Evolutionary conservation across 73 alveolate species (phyloP).

Genomic region (Paramecium tetraurelia): DNA sequence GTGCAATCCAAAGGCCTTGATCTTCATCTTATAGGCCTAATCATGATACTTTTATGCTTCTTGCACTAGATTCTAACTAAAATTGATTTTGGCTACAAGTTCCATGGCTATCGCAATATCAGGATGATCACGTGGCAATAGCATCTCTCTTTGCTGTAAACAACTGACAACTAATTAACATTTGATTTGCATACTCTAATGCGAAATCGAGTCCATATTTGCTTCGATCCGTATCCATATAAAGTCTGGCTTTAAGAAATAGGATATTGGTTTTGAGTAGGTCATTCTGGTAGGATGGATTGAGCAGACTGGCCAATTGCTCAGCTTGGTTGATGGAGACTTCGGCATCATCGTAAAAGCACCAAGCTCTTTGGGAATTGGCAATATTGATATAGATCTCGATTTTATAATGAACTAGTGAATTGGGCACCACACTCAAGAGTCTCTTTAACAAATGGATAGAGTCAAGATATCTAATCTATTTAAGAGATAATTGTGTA

Average conservation of each 20-base stretch:
- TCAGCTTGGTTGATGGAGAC: not conserved
- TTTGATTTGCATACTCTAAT: not conserved
- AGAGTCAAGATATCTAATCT: slow-evolving; percentile 1
- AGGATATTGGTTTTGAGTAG: not conserved
- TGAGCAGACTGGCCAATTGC: not conserved
- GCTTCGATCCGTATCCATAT: slow-evolving; percentile 26
- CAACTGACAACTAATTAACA: slow-evolving; percentile 6
- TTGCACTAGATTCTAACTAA: not conserved
- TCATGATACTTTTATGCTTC: slow-evolving; percentile 18
- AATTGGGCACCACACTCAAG: not conserved
- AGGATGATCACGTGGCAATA: slow-evolving; percentile 15
- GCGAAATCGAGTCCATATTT: slow-evolving; percentile 15
- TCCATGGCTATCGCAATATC: slow-evolving; percentile 38
- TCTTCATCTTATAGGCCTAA: not conserved
- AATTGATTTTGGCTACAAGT: slow-evolving; percentile 9
- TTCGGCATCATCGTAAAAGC: slow-evolving; percentile 5
- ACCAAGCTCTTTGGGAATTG: slow-evolving; percentile 33
- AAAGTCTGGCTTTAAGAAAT: not conserved
- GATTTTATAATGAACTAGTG: not conserved
- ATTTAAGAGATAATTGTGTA: not conserved
- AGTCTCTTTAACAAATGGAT: not conserved
- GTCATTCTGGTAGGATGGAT: not conserved
- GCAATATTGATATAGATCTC: not conserved
- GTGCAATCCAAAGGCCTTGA: slow-evolving; percentile 1
- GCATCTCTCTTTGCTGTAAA: not conserved